Base-by-base conservation (phyloP, 176 grass and related monocot genomes). In the Aegilops longissima region DNA sequence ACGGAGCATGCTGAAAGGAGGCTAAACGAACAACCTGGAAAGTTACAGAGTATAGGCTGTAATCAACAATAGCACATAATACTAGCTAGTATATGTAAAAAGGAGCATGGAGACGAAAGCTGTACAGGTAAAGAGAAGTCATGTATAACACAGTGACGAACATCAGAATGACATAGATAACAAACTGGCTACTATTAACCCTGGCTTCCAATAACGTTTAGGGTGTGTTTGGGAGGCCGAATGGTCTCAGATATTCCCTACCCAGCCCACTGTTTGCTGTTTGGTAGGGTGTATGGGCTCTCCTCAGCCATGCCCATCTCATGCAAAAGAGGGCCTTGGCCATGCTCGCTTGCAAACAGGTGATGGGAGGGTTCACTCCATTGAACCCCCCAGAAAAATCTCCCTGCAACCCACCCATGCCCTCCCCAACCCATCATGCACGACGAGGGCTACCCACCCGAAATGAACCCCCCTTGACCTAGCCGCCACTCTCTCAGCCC, bases 1-100 rank as follows among this genome's bases (percentile, higher is more conserved):
- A 93, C 3, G 91, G 91, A 70, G 90, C 76, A 74, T 98, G 83
- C 92, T 98, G 97, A 92, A 98, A 98, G 61, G 97, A 98, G 75
- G 97, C 97, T 82, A 98, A 84, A 18, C 97, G 93, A 84, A 98
- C 97, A 76, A 98, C 94, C 97, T 98, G 85, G 30, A 77, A 84
- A 54, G 83, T 45, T 40, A 61, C 16, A 78, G 73, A 82, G 70
- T 30, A 54, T 25, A 72, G 44, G 59, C 63, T 73, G 56, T 34
- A 87, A 80, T 54, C 47, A 54, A 76, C 16, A 54, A 33, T 17
- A 18, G 38, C 65, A 44, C 40, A 59, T 70, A 77, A 85, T 75
- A 75, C 25, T 38, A 58, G 39, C 54, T 36, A 49, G 6, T 40
- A 61, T 77, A 64, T 70, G 12, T 29, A 31, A 16, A 66, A 34